Evolutionary conservation across 1,139 yeast genomes (phyloP).

Genomic region (Yamadazyma sp.): DNA sequence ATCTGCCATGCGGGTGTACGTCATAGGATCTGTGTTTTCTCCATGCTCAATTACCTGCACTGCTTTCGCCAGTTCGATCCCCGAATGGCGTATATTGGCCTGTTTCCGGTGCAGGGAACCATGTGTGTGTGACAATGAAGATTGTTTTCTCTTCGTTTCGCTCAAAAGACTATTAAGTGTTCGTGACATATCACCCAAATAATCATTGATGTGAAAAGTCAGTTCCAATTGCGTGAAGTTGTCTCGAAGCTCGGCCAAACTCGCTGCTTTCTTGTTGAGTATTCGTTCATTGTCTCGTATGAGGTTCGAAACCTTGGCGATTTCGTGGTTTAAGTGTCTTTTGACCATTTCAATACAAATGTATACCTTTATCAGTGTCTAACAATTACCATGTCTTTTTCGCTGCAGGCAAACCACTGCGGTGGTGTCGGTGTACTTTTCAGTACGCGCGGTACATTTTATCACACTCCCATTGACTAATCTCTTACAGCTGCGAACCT

Average conservation of each 20-base stretch:
- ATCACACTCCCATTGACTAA: conserved; percentile 2
- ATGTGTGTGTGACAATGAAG: too few species aligned
- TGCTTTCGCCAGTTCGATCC: too few species aligned
- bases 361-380: background rate
- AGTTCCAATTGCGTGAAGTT: background rate
- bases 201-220: conserved; percentile 1
- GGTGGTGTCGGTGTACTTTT: background rate
- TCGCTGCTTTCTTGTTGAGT: background rate
- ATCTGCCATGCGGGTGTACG: background rate
- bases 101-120: too few species aligned
- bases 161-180: conserved; percentile 7
- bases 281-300: conserved; percentile 6
- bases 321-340: conserved; percentile 5
- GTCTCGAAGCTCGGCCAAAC: background rate
- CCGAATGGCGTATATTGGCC: too few species aligned
- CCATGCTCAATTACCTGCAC: background rate
- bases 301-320: conserved; percentile 5
- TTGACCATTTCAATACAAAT: conserved; percentile 7
- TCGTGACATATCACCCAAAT: conserved; percentile 6
- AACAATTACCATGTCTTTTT: background rate
- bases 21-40: background rate
- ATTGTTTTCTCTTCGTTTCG: conserved; percentile 2
- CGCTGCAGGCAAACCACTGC: background rate
- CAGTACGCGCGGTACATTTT: background rate
- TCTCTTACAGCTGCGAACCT: background rate